Evolutionary conservation across 208 protist genomes (phyloP), one percentile per base, ranked within the genome.

Genomic region (Angomonas ambiguus): DNA sequence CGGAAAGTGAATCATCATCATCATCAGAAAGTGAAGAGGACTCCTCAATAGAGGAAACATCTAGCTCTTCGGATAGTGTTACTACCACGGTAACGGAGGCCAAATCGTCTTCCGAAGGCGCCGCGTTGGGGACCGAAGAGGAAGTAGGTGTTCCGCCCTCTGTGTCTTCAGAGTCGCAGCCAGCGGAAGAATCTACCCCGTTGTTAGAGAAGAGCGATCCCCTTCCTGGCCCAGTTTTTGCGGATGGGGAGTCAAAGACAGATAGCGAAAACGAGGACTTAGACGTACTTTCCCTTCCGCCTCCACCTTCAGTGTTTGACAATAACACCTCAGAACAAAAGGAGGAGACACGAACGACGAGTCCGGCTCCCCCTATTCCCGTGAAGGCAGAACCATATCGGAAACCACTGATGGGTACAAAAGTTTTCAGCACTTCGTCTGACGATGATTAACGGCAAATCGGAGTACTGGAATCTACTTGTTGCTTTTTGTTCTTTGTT

Each of bases 351-450:
- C 34, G 67, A n/a, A 42, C 22, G 32, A 33, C 59, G 28, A 60
- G 18, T 6, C 1, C 1, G 18, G 5, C 45, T 8, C 18, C 45
- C 45, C 18, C 18, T n/a, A 13, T 3, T 27, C 4, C 16, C 13
- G 45, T 53, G 13, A 13, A 67, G 51, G 28, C 32, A 18, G 25
- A n/a, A 11, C n/a, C 48, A 2, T 25, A 65, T 31, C 24, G 28
- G 41, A 51, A 64, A 6, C 74, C 74, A 6, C 62, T 32, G 34
- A 77, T 72, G 5, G 71, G 71, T 5, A 71, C 59, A 2, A 83
- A 79, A 60, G 56, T 77, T 34, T 48, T 83, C 27, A 74, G 67
- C 58, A 86, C 81, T 24, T 83, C 77, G 8, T 80, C 75, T 16
- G 75, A 80, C 33, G 75, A 80, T 11, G 75, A 80, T 32, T n/a